Base-by-base conservation (phyloP, 192 early-diverging fungal genomes). In the Mortierella antarctica region DNA sequence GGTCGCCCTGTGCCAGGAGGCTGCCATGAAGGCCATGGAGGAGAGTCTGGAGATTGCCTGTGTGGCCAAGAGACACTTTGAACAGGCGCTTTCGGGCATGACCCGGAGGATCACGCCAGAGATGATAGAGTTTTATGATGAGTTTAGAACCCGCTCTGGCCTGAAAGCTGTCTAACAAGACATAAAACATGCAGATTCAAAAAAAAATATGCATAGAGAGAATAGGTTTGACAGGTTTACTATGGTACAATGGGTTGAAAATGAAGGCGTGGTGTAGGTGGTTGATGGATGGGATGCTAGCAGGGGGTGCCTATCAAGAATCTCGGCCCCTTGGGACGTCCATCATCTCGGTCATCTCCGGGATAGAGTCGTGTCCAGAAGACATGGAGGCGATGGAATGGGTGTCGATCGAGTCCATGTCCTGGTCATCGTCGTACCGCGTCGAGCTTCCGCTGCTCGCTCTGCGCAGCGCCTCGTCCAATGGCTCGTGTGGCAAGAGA, bases 1-100 rank as follows among this genome's bases (percentile, higher is more conserved):
- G 10, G 96, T 97, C 5, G 85, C 95, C 2, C 75, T 99, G 15
- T 97, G 97, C 62, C 96, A 98, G 83, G 95, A 97, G 44, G 97
- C 97, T 1, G 98, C 94, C 11, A 86, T 99, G 81, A 70, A 73
- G 57, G 98, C 98, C 4, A 95, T 99, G 94, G 91, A 94, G 68
- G 95, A 96, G 71, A 85, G 94, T 70, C 67, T 86, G 49, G 72
- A 88, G 21, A 84, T 64, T 80, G 65, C 5, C 14, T 66, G 51
- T 60, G 91, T 94, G 2, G 60, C 69, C 13, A 70, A 65, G 39
- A 73, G 86, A 17, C 92, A 96, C 80, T 96, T 97, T 79, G 53
- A 83, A 17, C 71, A 86, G 48, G 94, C 93, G 0, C 57, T 94
- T 11, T 23, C 48, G 11, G 70, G 65, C 7, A 90, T 95, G 68